Conservation (phyloP, 2,329 filamentous ascomycete species). For the Xylariaceae sp. region DNA sequence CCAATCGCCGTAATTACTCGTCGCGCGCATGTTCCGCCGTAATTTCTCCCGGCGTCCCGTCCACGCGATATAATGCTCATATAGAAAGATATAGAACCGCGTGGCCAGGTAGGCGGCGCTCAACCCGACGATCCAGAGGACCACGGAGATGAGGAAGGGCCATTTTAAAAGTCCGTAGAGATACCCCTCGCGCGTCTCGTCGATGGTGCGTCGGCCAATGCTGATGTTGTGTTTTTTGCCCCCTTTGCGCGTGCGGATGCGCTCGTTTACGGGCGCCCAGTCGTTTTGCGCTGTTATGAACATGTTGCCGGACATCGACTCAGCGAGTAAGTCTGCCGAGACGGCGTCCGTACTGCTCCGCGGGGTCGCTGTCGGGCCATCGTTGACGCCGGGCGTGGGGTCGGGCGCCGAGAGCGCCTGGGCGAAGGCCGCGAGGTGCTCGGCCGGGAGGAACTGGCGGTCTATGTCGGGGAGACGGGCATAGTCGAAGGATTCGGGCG, state of each 20-base stretch:
- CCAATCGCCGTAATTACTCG: constrained; percentile 79
- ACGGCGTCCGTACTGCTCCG: constrained; percentile 28
- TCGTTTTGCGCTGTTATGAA: constrained; percentile 92
- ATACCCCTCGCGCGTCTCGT: constrained; percentile 92
- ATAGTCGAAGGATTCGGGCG: constrained; percentile 60
- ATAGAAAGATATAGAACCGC: constrained; percentile 81
- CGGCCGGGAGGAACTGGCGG: constrained; percentile 67
- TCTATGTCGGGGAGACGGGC: constrained; percentile 71
- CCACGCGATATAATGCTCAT: constrained; percentile 91
- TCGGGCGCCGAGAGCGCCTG: constrained; percentile 79
- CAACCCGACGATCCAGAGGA: constrained; percentile 73
- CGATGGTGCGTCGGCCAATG: constrained; percentile 60
- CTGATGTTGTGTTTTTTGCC: constrained; percentile 39
- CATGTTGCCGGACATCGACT: constrained; percentile 35
- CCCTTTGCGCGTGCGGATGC: constrained; percentile 44
- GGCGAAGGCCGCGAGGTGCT: constrained; percentile 73
- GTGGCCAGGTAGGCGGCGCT: constrained; percentile 72
- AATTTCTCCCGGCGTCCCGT: constrained; percentile 69
- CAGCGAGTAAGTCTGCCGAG: constrained; percentile 17
- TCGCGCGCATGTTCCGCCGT: constrained; percentile 63
- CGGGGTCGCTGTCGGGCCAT: constrained; percentile 34
- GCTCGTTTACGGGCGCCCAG: constrained; percentile 81
- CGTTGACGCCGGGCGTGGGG: constrained; percentile 49
- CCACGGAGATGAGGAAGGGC: constrained; percentile 76
- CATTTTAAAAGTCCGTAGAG: constrained; percentile 87